phyloP scores from a whole-genome alignment of 257 asterid species.

The Phtheirospermum japonicum region DNA sequence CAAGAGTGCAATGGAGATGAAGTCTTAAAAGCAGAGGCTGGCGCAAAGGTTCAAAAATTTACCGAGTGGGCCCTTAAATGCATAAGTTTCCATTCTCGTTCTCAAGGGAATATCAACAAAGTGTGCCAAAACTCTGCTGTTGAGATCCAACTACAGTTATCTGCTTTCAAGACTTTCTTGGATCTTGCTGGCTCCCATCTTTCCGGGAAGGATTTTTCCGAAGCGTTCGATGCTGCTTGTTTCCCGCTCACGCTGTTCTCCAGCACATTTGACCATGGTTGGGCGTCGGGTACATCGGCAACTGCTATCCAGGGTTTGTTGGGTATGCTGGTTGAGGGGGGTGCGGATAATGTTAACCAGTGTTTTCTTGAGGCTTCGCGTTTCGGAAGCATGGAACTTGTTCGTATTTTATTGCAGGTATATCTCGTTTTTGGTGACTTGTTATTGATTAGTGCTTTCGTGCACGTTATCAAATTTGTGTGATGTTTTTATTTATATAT shows the following conservation, averaged over 20 bases:
- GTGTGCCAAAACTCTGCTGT: conserved; percentile 63
- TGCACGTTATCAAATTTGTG: background rate
- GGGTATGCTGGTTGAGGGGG: conserved; percentile 95
- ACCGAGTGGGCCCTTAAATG: conserved; percentile 99
- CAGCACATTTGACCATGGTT: conserved; percentile 94
- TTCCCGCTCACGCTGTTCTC: conserved; percentile 97
- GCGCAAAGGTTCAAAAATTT: conserved; percentile 93
- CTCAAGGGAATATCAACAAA: conserved; percentile 78
- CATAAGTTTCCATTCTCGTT: conserved; percentile 94
- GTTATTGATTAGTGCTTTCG: background rate
- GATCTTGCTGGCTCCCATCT: conserved; percentile 93
- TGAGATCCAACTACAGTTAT: conserved; percentile 80
- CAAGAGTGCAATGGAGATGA: conserved; percentile 95
- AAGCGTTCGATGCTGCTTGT: conserved; percentile 99
- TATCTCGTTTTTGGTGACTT: background rate
- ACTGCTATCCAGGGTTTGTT: conserved; percentile 86
- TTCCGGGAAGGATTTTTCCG: conserved; percentile 92
- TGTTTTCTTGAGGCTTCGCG: conserved; percentile 99
- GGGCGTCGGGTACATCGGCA: conserved; percentile 97
- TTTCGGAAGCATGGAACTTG: conserved; percentile 98
- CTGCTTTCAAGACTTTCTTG: conserved; percentile 89
- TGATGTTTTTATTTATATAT: no score
- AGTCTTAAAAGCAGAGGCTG: conserved; percentile 95
- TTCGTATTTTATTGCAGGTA: conserved; percentile 96
- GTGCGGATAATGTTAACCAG: conserved; percentile 97